phyloP scores from a whole-genome alignment of 805 yeast species.

The Komagataella kurtzmanii region DNA sequence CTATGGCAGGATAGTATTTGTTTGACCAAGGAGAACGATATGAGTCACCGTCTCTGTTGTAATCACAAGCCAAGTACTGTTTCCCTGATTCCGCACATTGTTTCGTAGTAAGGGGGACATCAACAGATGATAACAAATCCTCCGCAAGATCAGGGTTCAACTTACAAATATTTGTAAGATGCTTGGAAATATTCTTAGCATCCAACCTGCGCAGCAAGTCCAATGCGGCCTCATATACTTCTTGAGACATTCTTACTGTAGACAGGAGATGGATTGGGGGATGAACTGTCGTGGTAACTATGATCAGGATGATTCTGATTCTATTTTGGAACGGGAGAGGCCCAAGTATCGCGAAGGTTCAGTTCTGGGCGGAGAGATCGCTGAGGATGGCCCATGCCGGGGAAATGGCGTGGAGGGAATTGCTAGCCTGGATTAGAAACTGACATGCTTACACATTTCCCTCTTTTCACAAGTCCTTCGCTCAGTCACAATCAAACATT shows the following conservation, averaged over 20 bases:
- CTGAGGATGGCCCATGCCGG: background rate
- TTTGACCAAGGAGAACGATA: conserved; percentile 88
- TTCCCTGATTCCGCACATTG: conserved; percentile 44
- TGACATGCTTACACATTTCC: background rate
- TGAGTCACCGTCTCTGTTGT: conserved; percentile 89
- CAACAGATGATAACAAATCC: conserved; percentile 77
- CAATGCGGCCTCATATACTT: conserved; percentile 61
- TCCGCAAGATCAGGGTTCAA: conserved; percentile 64
- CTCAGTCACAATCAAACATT: conserved; percentile 22
- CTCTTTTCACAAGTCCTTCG: conserved; percentile 5
- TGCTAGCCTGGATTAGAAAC: background rate
- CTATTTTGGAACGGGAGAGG: background rate
- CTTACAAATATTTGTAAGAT: conserved; percentile 33
- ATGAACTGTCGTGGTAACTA: background rate
- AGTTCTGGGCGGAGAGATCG: background rate
- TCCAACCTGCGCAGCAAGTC: conserved; percentile 66
- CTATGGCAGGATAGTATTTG: conserved; percentile 39
- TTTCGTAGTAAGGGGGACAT: conserved; percentile 56
- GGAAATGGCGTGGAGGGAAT: background rate
- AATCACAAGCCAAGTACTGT: conserved; percentile 76
- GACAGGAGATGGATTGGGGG: background rate
- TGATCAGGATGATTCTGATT: background rate
- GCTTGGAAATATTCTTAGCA: conserved; percentile 41
- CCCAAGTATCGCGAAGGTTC: background rate
- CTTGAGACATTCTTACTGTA: conserved; percentile 18